Evolutionary conservation across 2,329 filamentous ascomycete genomes (phyloP).

Genomic region (Fusarium globosum): DNA sequence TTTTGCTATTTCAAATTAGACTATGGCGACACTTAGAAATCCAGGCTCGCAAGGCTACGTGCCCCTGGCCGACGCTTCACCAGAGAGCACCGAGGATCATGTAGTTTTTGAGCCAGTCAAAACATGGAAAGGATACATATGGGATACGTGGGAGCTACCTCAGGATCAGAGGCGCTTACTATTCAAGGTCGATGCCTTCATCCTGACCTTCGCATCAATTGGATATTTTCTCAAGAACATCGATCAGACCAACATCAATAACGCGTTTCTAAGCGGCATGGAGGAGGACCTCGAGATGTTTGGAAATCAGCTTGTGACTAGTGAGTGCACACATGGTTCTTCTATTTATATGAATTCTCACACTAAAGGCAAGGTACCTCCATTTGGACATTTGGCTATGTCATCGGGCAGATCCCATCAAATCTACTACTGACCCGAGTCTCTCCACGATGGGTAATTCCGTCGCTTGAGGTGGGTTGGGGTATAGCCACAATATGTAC

Average conservation of each 20-base stretch:
- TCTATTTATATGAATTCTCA: background rate
- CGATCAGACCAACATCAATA: background rate
- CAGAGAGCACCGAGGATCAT: background rate
- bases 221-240: slow-evolving; percentile 7
- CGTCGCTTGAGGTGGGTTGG: slow-evolving; percentile 24
- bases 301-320: slow-evolving; percentile 2
- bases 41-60: background rate
- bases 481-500: slow-evolving; percentile 15
- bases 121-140: slow-evolving; percentile 5
- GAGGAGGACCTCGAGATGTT: background rate
- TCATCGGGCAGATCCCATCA: slow-evolving; percentile 42
- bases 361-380: slow-evolving; percentile 10
- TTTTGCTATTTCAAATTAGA: background rate
- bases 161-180: background rate
- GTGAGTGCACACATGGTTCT: background rate
- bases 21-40: background rate
- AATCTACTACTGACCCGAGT: slow-evolving; percentile 38
- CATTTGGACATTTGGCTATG: slow-evolving; percentile 38
- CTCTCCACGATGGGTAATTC: slow-evolving; percentile 17
- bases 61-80: background rate
- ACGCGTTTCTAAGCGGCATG: background rate
- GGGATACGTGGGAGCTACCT: background rate
- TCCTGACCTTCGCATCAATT: background rate
- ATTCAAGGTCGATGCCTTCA: background rate
- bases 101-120: background rate